Conservation (phyloP, 2,329 filamentous ascomycete genomes). For the Monilinia fructigena region DNA sequence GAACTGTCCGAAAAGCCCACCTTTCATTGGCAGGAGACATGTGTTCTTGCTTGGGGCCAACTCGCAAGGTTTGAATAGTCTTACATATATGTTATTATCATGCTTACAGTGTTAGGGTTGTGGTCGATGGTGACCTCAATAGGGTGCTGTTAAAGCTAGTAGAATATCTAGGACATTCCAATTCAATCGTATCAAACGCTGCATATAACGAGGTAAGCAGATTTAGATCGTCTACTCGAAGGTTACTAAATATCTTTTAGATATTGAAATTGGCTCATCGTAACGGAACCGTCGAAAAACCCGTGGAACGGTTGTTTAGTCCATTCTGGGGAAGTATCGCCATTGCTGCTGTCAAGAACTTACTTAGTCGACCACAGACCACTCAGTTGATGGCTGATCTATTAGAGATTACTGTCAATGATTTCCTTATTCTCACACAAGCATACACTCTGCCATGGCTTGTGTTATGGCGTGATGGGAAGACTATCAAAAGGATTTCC, state of each 20-base stretch:
- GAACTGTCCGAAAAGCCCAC: constrained; percentile 68
- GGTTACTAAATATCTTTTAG: constrained; percentile 40
- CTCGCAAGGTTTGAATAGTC: constrained; percentile 60
- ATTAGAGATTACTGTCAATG: constrained; percentile 69
- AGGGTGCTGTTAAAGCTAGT: constrained; percentile 80
- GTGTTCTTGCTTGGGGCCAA: constrained; percentile 82
- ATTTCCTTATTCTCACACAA: constrained; percentile 75
- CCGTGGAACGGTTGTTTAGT: constrained; percentile 68
- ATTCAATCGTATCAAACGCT: constrained; percentile 73
- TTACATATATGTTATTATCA: constrained; percentile 4
- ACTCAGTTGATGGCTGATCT: constrained; percentile 78
- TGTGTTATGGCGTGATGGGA: constrained; percentile 72
- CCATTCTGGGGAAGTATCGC: constrained; percentile 89
- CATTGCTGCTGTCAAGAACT: constrained; percentile 77
- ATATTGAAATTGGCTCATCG: constrained; percentile 70
- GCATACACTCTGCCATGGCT: constrained; percentile 81
- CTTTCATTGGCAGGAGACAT: constrained; percentile 72
- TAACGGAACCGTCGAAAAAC: constrained; percentile 59
- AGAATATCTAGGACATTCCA: constrained; percentile 82
- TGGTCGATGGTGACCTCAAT: constrained; percentile 80
- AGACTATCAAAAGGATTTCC: constrained; percentile 79
- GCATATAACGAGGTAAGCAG: constrained; percentile 74
- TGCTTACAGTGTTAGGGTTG: constrained; percentile 50
- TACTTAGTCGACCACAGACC: constrained; percentile 77
- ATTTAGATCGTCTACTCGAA: background rate